These are phyloP conservation scores for Didymellaceae sp. DNA, from an alignment of 2,329 filamentous ascomycete genomes.

Conservation along the genomic window DNA sequence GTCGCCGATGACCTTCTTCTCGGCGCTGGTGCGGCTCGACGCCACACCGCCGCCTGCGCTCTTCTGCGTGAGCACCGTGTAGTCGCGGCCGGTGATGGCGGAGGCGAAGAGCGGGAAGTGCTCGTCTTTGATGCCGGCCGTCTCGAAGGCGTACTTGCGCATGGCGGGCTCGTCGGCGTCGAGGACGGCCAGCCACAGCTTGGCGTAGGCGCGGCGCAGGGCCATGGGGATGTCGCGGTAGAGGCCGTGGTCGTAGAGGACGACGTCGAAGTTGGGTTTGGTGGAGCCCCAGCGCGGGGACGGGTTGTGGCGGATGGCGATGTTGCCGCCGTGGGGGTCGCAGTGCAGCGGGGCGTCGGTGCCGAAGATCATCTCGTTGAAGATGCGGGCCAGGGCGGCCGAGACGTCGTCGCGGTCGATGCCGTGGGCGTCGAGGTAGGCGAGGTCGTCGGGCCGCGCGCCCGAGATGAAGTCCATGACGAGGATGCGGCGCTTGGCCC, in stretches of 20 bases:
- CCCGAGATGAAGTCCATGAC: constrained; percentile 96
- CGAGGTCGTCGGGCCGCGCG: constrained; percentile 84
- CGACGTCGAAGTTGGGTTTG: constrained; percentile 84
- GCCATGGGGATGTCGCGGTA: constrained; percentile 88
- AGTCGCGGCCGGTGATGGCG: constrained; percentile 95
- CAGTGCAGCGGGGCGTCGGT: constrained; percentile 88
- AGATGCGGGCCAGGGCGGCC: constrained; percentile 85
- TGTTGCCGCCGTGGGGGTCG: constrained; percentile 95
- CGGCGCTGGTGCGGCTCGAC: constrained; percentile 68
- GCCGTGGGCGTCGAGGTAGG: constrained; percentile 80
- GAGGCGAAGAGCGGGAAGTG: constrained; percentile 95
- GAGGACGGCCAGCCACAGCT: constrained; percentile 96
- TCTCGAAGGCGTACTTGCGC: constrained; percentile 86
- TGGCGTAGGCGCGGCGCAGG: constrained; percentile 86
- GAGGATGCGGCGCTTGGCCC: constrained; percentile 85
- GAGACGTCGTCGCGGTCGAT: constrained; percentile 97
- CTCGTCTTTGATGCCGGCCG: constrained; percentile 85
- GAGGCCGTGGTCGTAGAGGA: constrained; percentile 95
- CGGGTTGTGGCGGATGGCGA: constrained; percentile 83
- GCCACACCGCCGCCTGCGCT: constrained; percentile 51
- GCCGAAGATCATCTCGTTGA: constrained; percentile 99
- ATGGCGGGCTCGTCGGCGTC: constrained; percentile 85
- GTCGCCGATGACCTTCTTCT: constrained; percentile 85
- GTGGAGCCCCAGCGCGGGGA: constrained; percentile 61
- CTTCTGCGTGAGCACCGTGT: constrained; percentile 70